Evolutionary conservation across 176 grass and related monocot genomes (phyloP), one percentile per base, ranked within the genome.

Genomic region (Neostapfia colusana): DNA sequence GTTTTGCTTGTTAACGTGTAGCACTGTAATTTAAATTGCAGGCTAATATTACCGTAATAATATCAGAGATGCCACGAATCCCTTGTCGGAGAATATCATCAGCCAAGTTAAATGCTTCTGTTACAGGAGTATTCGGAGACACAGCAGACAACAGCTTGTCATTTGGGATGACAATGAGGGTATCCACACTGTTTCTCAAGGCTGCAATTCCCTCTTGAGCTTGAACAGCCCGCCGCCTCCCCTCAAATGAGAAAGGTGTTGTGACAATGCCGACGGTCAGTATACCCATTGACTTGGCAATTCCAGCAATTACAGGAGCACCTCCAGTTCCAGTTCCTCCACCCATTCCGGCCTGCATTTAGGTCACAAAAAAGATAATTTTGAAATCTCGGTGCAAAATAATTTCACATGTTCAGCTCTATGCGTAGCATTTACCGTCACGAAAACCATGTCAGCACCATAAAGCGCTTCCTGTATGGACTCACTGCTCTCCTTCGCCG

Each of bases 51-150:
- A 96, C 93, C 59, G 42, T 96, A 69, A 96, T 90, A 46, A 96
- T 96, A 78, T 96, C 93, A 75, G 93, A 96, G 85, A 96, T 96
- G n/a, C 93, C 93, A 35, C 93, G 87, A 64, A 96, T 88, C 53
- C 93, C 93, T 87, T 96, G 93, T 17, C 89, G 65, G 73, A 96
- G 93, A 77, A 96, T 88, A 81, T 92, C 93, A 81, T 96, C 93
- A 42, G 89, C 89, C 74, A 96, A 78, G 73, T 96, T 92, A 74
- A 96, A 96, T 69, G 93, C 93, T 86, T 96, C 93, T 0, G 82
- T 92, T 49, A 96, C 85, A 56, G 89, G 87, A 63, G 89, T 92
- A 74, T 90, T 96, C 81, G 93, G 93, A 79, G 89, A 89, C 73
- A 96, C 93, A 81, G 93, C 93, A 49, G 87, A 72, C 48, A 96